Base-by-base conservation (phyloP, 2,329 filamentous ascomycete genomes). In the Alternaria ethzedia region DNA sequence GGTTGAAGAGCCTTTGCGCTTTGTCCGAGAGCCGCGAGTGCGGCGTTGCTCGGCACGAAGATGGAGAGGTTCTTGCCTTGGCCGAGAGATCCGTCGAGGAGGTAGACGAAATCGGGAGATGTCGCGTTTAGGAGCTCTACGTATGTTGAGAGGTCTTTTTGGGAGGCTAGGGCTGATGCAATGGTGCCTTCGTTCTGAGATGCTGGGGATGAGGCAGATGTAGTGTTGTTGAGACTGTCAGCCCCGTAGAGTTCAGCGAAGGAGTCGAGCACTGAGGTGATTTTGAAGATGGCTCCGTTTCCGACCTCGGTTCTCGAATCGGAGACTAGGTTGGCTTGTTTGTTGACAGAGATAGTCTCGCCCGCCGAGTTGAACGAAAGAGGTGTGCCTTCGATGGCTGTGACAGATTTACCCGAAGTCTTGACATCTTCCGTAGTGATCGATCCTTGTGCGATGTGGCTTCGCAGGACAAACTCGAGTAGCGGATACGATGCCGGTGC, bases 281-380 rank as follows among this genome's bases (percentile, higher is more conserved):
- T 46, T 57, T 57, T 57, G 28, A 47, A 57, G 20, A 57, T 47
- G 11, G 43, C 54, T 11, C 54, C 54, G 54, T 57, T 57, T 4
- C 54, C 54, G 9, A 36, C 54, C 3, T 12, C 10, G 26, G 26
- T 47, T 10, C 54, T 47, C 3, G 26, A 21, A 2, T 43, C 12
- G 12, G 54, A 57, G 4, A 47, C 13, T 25, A 57, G n/a, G 7
- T 25, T 36, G 43, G 54, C 54, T 57, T 57, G 54, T 15, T 57
- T n/a, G 54, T 49, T 47, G 54, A 47, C 43, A 1, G 17, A 21
- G 20, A 47, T 10, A 11, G 44, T 21, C 20, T 32, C 25, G 6
- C 43, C 43, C 6, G 23, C 26, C 4, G 43, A 36, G 11, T 5
- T 15, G 28, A 57, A 57, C 8, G 20, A 9, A 7, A 57, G 44